Evolutionary conservation across 2,329 filamentous ascomycete genomes (phyloP).

Genomic region (Ophiocordyceps polyrhachis-furcata): DNA sequence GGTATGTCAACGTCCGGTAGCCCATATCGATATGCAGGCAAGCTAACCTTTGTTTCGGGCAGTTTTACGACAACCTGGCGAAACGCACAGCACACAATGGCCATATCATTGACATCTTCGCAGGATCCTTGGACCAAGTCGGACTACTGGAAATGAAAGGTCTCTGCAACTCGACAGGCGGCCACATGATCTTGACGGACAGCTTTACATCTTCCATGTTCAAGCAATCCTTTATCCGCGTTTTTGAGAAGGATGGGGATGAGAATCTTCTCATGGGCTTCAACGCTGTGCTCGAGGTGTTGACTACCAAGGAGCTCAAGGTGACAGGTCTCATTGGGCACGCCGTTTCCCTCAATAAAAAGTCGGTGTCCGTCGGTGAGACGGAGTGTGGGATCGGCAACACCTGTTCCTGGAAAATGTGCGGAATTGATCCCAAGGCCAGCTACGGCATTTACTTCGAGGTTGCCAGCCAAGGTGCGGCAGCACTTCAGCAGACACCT

Average conservation of each 20-base stretch:
- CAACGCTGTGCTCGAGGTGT: conserved; percentile 85
- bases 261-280: conserved; percentile 97
- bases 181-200: conserved; percentile 95
- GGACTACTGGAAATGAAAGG: conserved; percentile 97
- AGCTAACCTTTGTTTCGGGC: conserved; percentile 1
- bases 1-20: conserved; percentile 25
- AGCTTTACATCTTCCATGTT: conserved; percentile 99
- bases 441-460: conserved; percentile 97
- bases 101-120: conserved; percentile 94
- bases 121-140: conserved; percentile 91
- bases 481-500: conserved; percentile 66
- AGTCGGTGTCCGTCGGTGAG: conserved; percentile 89
- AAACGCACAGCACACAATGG: conserved; percentile 93
- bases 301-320: conserved; percentile 96
- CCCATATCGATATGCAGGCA: not conserved
- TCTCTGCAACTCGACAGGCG: conserved; percentile 85
- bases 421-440: conserved; percentile 81
- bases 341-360: conserved; percentile 93
- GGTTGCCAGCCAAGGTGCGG: conserved; percentile 82
- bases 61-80: conserved; percentile 89
- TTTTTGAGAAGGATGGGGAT: conserved; percentile 92
- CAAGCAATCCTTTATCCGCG: conserved; percentile 91
- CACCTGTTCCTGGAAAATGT: conserved; percentile 99
- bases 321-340: conserved; percentile 95
- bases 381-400: conserved; percentile 97